Evolutionary conservation across 1,284 basidiomycete species (phyloP).

Genomic region (Pseudozyma tsukubaensis): DNA sequence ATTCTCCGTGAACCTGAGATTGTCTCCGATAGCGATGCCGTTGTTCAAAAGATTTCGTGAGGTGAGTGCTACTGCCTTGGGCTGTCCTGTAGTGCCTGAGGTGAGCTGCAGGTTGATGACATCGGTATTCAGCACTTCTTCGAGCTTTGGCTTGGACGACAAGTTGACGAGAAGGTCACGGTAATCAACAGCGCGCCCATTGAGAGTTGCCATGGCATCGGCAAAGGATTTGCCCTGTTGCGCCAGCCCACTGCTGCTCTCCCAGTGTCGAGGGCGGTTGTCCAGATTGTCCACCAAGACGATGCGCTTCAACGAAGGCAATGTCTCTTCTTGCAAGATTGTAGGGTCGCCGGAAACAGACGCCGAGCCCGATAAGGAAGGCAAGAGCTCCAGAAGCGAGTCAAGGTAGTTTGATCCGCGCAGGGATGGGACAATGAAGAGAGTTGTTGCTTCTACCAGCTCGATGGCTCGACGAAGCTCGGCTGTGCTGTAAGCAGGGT

Average conservation of each 20-base stretch:
- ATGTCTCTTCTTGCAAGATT: conserved; percentile 73
- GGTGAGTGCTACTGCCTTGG: conserved; percentile 58
- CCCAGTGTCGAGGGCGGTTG: conserved; percentile 49
- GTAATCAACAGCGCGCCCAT: conserved; percentile 47
- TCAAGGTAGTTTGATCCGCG: conserved; percentile 52
- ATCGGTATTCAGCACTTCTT: conserved; percentile 73
- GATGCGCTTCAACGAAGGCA: conserved; percentile 77
- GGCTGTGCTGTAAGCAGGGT: conserved; percentile 80
- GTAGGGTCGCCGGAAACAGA: conserved; percentile 22
- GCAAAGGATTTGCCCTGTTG: conserved; percentile 41
- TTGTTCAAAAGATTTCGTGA: conserved; percentile 82
- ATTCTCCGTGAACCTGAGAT: conserved; percentile 72
- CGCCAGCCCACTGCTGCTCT: conserved; percentile 50
- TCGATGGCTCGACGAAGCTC: conserved; percentile 78
- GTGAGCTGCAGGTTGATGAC: conserved; percentile 77
- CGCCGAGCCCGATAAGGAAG: conserved; percentile 75
- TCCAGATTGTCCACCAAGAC: conserved; percentile 77
- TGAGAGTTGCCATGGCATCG: conserved; percentile 39
- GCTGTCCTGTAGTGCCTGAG: conserved; percentile 46
- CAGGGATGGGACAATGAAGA: conserved; percentile 78
- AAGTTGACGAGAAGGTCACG: conserved; percentile 48
- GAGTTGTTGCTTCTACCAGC: conserved; percentile 77
- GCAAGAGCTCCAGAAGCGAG: conserved; percentile 74
- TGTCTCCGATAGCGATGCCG: conserved; percentile 77
- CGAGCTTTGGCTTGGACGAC: conserved; percentile 75